Evolutionary conservation across 768 basidiomycete species (phyloP), one percentile per base, ranked within the genome.

Genomic region (Boletus insuetus): DNA sequence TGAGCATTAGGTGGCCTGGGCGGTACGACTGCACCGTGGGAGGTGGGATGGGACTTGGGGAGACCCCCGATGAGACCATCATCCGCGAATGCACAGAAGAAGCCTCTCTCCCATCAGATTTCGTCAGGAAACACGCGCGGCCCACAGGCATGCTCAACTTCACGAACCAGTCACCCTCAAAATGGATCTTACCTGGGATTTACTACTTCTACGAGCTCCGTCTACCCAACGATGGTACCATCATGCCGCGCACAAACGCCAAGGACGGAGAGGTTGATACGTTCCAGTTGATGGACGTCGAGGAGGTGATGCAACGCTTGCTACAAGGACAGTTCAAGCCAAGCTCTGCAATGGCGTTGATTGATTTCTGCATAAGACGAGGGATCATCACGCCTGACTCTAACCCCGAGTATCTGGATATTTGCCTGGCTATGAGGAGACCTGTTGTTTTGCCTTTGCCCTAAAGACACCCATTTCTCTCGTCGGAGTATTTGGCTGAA

Each of bases 131-230:
- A 17, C 58, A 66, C 53, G 65, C 68, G 24, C 69, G 69, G 12
- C 62, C 72, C 5, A 71, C 69, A 8, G 77, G 77, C 19, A 67
- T 73, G 45, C 61, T 79, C 19, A 70, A 73, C 20, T 79, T 67
- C 61, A 70, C 69, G 49, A 75, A 78, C 52, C 77, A 75, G 17
- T 77, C 77, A 0, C 75, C 75, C 8, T 63, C 70, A 17, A 69
- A 69, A 39, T 79, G 75, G 75, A 66, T 77, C 17, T 61, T 79
- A n/a, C 78, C 78, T 6, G 75, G 76, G 20, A 63, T 77, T 19
- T 79, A 79, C 58, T 75, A 76, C 53, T 70, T 76, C 35, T 79
- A 74, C 48, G 77, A 79, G 37, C 69, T 79, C 12, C 69, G 71
- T 13, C 65, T 79, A 12, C 76, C 74, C 0, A 50, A 64, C 7